A percentile compares a stretch with the other conserved stretches of the same genome.
Conservation (phyloP, 805 yeast genomes). For the Suhomyces prunicola region DNA sequence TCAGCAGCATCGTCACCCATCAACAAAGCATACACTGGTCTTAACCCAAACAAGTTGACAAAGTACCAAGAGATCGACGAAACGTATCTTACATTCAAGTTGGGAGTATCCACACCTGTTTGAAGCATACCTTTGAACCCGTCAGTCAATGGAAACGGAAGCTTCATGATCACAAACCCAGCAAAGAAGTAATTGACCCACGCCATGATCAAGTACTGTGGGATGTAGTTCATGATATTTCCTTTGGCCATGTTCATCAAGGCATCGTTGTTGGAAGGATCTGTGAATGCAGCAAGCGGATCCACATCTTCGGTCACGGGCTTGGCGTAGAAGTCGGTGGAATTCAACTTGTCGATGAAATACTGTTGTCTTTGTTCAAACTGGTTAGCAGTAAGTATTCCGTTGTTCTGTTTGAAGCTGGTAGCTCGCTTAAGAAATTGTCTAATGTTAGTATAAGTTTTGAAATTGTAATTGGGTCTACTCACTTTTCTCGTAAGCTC, state of each 20-base stretch:
- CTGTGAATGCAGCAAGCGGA: slow-evolving; percentile 56
- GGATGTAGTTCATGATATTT: slow-evolving; percentile 78
- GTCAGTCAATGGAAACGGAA: slow-evolving; percentile 89
- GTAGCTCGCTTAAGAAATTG: slow-evolving; percentile 60
- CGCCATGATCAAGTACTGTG: slow-evolving; percentile 92
- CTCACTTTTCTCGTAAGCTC: slow-evolving; percentile 47
- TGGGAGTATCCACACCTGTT: slow-evolving; percentile 77
- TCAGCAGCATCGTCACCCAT: slow-evolving; percentile 52
- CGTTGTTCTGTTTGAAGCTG: slow-evolving; percentile 53
- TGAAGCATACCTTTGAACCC: slow-evolving; percentile 93
- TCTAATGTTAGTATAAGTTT: slow-evolving; percentile 10
- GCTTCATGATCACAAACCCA: slow-evolving; percentile 73
- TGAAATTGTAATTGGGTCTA: not conserved
- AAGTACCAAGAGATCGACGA: slow-evolving; percentile 95
- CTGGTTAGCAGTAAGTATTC: slow-evolving; percentile 48
- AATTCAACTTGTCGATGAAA: slow-evolving; percentile 45
- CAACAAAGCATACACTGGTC: slow-evolving; percentile 70
- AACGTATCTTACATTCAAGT: slow-evolving; percentile 88
- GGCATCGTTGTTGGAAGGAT: slow-evolving; percentile 68
- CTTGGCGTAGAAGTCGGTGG: slow-evolving; percentile 56
- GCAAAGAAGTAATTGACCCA: slow-evolving; percentile 94
- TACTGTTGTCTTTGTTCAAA: slow-evolving; percentile 53
- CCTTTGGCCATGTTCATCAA: slow-evolving; percentile 76
- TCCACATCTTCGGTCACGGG: slow-evolving; percentile 32
- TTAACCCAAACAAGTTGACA: slow-evolving; percentile 78